Conservation (phyloP, 371 early-diverging fungal genomes). For the Rhizopus sp. region DNA sequence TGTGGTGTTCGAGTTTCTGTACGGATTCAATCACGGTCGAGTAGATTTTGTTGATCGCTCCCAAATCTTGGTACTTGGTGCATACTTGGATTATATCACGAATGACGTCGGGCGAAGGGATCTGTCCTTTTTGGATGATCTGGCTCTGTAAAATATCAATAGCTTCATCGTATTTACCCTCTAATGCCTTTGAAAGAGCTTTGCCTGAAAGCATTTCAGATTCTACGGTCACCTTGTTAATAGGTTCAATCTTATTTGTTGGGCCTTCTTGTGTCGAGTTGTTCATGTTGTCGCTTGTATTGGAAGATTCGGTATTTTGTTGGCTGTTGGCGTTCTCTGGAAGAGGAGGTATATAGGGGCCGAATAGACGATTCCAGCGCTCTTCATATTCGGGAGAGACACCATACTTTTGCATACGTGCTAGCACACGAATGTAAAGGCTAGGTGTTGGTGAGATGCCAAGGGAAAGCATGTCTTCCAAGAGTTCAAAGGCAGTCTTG, state of each 20-base stretch:
- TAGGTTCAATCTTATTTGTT: conserved; percentile 5
- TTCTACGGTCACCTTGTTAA: conserved; percentile 2
- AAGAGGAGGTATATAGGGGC: conserved; percentile 19
- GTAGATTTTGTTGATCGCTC: conserved; percentile 32
- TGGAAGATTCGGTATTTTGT: neutral
- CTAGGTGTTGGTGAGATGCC: conserved; percentile 11
- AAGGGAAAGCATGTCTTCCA: conserved; percentile 27
- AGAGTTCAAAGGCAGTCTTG: conserved; percentile 22
- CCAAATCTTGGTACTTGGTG: conserved; percentile 27
- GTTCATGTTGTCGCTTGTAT: neutral
- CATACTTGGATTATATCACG: conserved; percentile 46
- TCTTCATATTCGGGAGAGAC: conserved; percentile 26
- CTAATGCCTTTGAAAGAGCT: conserved; percentile 30
- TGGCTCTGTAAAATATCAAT: conserved; percentile 25
- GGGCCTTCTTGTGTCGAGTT: neutral
- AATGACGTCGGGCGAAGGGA: conserved; percentile 42
- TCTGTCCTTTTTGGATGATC: conserved; percentile 31
- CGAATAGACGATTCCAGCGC: conserved; percentile 39
- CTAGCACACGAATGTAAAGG: conserved; percentile 26
- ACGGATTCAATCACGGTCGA: conserved; percentile 26
- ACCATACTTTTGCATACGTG: conserved; percentile 27
- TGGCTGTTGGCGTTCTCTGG: conserved; percentile 13
- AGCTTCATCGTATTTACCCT: conserved; percentile 31
- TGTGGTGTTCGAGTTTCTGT: conserved; percentile 11
- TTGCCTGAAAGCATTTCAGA: conserved; percentile 31